Evolutionary conservation across 352 stramenopile species (phyloP).

Genomic region (Globisporangium radiosum): DNA sequence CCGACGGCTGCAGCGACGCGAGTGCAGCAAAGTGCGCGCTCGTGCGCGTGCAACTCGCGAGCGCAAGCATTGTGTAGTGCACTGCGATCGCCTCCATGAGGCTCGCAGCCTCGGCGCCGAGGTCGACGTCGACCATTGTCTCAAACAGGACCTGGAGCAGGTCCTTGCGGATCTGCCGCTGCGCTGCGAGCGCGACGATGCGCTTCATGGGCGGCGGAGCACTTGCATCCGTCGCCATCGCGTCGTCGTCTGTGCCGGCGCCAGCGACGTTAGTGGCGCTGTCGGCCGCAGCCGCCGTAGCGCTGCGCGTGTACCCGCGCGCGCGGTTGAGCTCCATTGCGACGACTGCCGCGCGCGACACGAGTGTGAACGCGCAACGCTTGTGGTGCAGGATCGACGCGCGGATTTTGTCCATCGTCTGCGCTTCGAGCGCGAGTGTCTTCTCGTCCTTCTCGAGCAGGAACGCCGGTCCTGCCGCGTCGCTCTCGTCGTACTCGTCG

Average conservation of each 20-base stretch:
- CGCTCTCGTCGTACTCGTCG: conserved; percentile 64
- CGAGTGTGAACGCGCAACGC: conserved; percentile 61
- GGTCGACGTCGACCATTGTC: conserved; percentile 67
- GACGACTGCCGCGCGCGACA: conserved; percentile 46
- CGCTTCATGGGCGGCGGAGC: conserved; percentile 23
- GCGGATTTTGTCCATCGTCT: conserved; percentile 62
- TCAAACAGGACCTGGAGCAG: conserved; percentile 67
- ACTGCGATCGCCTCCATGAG: conserved; percentile 46
- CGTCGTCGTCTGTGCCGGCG: conserved; percentile 12
- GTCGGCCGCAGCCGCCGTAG: not conserved
- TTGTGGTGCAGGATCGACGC: conserved; percentile 72
- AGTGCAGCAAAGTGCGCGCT: conserved; percentile 63
- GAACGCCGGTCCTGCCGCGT: conserved; percentile 28
- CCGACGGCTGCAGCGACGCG: conserved; percentile 63
- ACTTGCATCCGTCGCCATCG: conserved; percentile 11
- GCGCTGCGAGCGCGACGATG: conserved; percentile 45
- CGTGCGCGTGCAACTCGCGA: conserved; percentile 45
- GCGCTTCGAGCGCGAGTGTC: conserved; percentile 62
- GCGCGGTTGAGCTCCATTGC: conserved; percentile 38
- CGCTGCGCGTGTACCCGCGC: conserved; percentile 1
- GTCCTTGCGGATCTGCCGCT: conserved; percentile 37
- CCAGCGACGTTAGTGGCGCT: not conserved
- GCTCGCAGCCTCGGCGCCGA: conserved; percentile 45
- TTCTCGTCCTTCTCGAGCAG: conserved; percentile 85
- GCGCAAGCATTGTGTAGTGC: conserved; percentile 47